Base-by-base conservation (phyloP, 2,329 filamentous ascomycete species). In the Cercospora citrullina region DNA sequence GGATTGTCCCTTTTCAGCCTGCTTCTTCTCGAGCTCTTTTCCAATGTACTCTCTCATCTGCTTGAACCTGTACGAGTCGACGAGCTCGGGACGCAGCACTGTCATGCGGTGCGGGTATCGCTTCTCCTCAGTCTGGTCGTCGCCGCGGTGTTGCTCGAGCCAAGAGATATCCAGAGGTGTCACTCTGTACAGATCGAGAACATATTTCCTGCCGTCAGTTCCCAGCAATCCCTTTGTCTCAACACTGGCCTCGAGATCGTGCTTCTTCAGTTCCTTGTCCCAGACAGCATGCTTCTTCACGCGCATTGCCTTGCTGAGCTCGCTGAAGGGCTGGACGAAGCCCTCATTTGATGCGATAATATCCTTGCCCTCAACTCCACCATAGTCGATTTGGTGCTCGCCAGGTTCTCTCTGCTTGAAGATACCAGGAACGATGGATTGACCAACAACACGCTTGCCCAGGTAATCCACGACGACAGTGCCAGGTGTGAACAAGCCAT, bases 351-450 rank as follows among this genome's bases (percentile, higher is more conserved):
- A 91, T 0, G 95, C 94, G 62, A 99, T 92, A 28, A 96, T 87
- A 73, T 99, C 95, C 81, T 96, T 97, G 72, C 96, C 95, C 79
- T 99, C 95, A 33, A 98, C 95, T 72, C 94, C 95, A 77, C 95
- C 95, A 77, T 99, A 99, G 79, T 99, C 95, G 74, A 99, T 98
- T 80, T 98, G 95, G 81, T 97, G 95, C 87, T 99, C 95, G 63
- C 94, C 95, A 31, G 94, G 93, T 76, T 98, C 95, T 39, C 94
- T 90, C 83, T 98, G 95, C 84, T 97, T 98, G 87, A 99, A 99
- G 76, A 99, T 99, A 68, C 95, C 96, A 5, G 95, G 95, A 18
- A 99, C 95, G 72, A 99, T 97, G 76, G 94, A 98, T 82, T 99
- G 95, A 39, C 93, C 95, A 63, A 99, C 95, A 74, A 99, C 91